Conservation (phyloP, 768 basidiomycete species). For the Boletellus ananas region DNA sequence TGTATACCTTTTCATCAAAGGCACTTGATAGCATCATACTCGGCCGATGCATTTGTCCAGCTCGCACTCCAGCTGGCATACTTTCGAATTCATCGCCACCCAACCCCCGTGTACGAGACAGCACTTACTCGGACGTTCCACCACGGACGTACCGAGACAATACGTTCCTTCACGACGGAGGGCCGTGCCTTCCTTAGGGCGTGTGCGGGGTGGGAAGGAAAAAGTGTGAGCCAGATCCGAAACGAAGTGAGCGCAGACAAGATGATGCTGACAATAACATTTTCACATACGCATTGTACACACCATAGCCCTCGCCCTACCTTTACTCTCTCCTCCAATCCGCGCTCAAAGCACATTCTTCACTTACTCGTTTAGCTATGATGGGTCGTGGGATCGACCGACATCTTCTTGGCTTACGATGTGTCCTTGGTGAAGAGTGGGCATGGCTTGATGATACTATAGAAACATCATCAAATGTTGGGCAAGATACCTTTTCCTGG, state of each 20-base stretch:
- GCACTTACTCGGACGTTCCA: slow-evolving; percentile 84
- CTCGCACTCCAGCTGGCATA: slow-evolving; percentile 91
- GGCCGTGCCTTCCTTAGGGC: slow-evolving; percentile 54
- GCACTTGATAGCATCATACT: slow-evolving; percentile 40
- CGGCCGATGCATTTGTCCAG: slow-evolving; percentile 86
- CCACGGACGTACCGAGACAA: slow-evolving; percentile 86
- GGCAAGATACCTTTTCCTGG: slow-evolving; percentile 4
- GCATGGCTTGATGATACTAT: slow-evolving; percentile 22
- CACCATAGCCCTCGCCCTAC: slow-evolving; percentile 19
- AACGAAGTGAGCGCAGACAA: slow-evolving; percentile 11
- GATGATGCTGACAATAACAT: neutral
- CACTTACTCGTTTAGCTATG: slow-evolving; percentile 72
- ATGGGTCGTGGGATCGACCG: slow-evolving; percentile 85
- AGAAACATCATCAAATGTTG: neutral
- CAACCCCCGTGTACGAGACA: slow-evolving; percentile 92
- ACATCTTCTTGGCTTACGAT: slow-evolving; percentile 81
- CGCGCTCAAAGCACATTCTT: slow-evolving; percentile 68
- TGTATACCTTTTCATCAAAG: neutral
- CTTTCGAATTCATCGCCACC: slow-evolving; percentile 70
- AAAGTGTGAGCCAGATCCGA: neutral
- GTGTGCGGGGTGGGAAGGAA: slow-evolving; percentile 18
- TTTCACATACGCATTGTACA: slow-evolving; percentile 1
- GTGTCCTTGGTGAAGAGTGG: slow-evolving; percentile 47
- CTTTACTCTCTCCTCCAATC: slow-evolving; percentile 51
- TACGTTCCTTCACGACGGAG: slow-evolving; percentile 70